phyloP scores from a whole-genome alignment of 139 green algal species.

The Haematococcus lacustris region DNA sequence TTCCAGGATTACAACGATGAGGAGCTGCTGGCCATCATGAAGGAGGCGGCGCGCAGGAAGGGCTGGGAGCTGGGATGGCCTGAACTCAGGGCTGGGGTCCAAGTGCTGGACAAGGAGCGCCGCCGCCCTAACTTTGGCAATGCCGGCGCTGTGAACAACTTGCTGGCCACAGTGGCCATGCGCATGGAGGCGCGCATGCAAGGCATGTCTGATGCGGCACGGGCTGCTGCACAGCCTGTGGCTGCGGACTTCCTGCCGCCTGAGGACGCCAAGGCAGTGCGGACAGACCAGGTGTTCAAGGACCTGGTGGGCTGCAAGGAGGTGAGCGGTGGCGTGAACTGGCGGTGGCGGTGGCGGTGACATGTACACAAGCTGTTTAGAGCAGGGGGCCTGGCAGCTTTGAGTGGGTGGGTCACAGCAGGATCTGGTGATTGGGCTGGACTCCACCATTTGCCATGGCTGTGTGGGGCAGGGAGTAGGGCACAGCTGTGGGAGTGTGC shows the following conservation, averaged over 20 bases:
- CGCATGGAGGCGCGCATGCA: conserved; percentile 22
- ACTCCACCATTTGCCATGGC: too few relatives aligned
- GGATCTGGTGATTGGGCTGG: too few relatives aligned
- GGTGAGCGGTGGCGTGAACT: too few relatives aligned
- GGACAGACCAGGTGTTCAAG: conserved; percentile 14
- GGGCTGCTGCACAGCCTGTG: conserved; percentile 8
- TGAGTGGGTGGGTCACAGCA: too few relatives aligned
- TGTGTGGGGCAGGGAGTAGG: too few relatives aligned
- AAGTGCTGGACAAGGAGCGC: conserved; percentile 22
- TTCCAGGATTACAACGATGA: conserved; percentile 34
- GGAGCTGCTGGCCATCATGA: conserved; percentile 34
- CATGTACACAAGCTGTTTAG: too few relatives aligned
- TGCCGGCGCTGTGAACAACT: conserved; percentile 42
- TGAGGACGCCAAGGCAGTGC: not conserved
- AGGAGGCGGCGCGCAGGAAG: conserved; percentile 9
- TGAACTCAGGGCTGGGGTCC: conserved; percentile 16
- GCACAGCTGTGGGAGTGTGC: too few relatives aligned
- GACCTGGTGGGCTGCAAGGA: conserved; percentile 44
- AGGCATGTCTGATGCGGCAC: not conserved
- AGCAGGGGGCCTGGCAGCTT: too few relatives aligned
- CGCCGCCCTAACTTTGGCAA: conserved; percentile 51
- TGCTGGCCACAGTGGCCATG: conserved; percentile 19
- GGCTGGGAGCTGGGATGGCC: conserved; percentile 21
- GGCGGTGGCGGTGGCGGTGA: too few relatives aligned
- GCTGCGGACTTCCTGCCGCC: conserved; percentile 28